Percentiles rank a stretch among this genome's conserved stretches.
phyloP scores from a whole-genome alignment of 805 yeast species.

The Dipodascus albidus region DNA sequence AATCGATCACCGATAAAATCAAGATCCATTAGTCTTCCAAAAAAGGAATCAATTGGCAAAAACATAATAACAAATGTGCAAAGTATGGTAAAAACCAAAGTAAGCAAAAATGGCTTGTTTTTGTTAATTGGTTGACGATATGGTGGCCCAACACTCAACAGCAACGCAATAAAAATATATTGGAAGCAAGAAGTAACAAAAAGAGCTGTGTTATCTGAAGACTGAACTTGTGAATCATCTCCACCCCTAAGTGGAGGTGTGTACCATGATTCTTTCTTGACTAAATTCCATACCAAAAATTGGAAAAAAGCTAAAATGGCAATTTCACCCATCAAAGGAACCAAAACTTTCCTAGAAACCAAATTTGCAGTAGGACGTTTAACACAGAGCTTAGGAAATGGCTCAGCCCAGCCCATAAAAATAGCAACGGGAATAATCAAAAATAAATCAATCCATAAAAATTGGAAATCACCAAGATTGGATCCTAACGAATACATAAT shows the following conservation, averaged over 20 bases:
- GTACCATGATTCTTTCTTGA: conserved; percentile 58
- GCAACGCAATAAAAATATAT: conserved; percentile 71
- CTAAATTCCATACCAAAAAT: conserved; percentile 49
- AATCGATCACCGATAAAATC: conserved; percentile 44
- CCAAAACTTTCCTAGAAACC: conserved; percentile 76
- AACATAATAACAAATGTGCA: conserved; percentile 45
- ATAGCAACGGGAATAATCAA: conserved; percentile 90
- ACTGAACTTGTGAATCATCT: conserved; percentile 65
- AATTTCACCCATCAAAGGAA: conserved; percentile 76
- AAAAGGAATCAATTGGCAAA: conserved; percentile 36
- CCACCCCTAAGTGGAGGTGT: conserved; percentile 70
- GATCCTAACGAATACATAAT: conserved; percentile 80
- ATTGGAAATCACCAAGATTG: conserved; percentile 94
- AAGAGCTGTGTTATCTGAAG: conserved; percentile 81
- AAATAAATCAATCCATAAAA: conserved; percentile 82
- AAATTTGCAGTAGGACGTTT: conserved; percentile 92
- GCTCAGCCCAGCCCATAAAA: conserved; percentile 94
- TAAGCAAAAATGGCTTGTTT: conserved; percentile 57
- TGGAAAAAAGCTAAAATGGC: conserved; percentile 55
- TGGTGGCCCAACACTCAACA: conserved; percentile 89
- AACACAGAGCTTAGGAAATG: conserved; percentile 43
- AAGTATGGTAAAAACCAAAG: conserved; percentile 39
- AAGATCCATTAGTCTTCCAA: conserved; percentile 67
- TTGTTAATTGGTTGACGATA: conserved; percentile 65
- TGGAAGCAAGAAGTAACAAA: conserved; percentile 79